Percentiles rank a stretch among this genome's conserved stretches.
Conservation (phyloP, 2,329 filamentous ascomycete species). For the Colletotrichum abscissum region DNA sequence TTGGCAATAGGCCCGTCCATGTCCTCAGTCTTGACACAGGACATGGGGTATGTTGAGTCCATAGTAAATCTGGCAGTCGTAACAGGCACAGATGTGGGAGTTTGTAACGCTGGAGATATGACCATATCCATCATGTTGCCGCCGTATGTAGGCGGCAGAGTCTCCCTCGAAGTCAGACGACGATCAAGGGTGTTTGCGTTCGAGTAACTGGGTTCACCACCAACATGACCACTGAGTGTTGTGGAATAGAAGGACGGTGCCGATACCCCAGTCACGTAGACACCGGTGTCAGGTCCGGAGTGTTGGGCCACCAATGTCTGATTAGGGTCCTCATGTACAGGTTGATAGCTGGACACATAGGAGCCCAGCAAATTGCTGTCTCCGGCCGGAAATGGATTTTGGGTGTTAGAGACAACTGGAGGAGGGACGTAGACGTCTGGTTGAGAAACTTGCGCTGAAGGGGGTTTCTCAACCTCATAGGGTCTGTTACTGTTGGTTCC, state of each 20-base stretch:
- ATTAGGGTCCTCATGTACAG: constrained; percentile 47
- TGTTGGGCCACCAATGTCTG: constrained; percentile 38
- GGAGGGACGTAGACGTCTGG: constrained; percentile 37
- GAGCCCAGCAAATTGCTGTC: constrained; percentile 41
- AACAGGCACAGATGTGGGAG: constrained; percentile 2
- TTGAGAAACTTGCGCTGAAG: constrained; percentile 34
- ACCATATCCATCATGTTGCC: constrained; percentile 17
- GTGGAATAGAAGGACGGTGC: constrained; percentile 40
- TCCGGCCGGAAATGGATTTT: constrained; percentile 44
- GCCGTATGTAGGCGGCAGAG: constrained; percentile 11
- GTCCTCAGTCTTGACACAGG: constrained; percentile 30
- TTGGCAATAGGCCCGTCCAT: background rate
- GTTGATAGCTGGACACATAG: constrained; percentile 49
- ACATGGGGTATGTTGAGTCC: constrained; percentile 28
- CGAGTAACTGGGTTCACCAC: background rate
- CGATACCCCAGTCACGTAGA: constrained; percentile 48
- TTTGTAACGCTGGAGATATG: constrained; percentile 11
- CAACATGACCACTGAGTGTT: constrained; percentile 3
- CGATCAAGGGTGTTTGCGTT: background rate
- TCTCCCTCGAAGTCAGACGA: constrained; percentile 1
- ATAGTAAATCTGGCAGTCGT: background rate
- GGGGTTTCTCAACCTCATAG: constrained; percentile 44
- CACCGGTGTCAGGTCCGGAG: constrained; percentile 51
- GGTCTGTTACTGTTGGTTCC: constrained; percentile 43
- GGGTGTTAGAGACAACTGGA: constrained; percentile 41